Conservation (phyloP, 106 monocot genomes). For the Apostasia ramifera region DNA sequence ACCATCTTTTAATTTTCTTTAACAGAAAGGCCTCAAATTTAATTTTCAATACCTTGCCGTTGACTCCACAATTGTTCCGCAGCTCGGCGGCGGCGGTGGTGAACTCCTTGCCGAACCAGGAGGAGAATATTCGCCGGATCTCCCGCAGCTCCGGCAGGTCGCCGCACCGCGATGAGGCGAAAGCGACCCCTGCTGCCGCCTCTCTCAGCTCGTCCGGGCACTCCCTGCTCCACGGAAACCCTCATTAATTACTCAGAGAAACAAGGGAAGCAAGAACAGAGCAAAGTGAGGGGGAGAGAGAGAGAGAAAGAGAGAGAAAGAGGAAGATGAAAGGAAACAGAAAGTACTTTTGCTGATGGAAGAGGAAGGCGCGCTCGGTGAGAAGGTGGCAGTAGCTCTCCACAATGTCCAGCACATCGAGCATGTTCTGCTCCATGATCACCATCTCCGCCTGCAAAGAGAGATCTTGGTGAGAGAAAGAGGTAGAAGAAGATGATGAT, state of each 20-base stretch:
- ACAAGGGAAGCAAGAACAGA: background rate
- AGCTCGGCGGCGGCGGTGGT: conserved; percentile 38
- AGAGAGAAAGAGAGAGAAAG: background rate
- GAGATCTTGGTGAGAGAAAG: background rate
- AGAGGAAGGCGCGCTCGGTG: conserved; percentile 36
- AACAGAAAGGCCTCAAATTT: too few relatives aligned
- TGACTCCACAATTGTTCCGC: conserved; percentile 53
- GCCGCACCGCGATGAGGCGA: conserved; percentile 47
- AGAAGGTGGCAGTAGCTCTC: conserved; percentile 61
- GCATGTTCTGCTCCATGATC: conserved; percentile 74
- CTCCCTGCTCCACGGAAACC: conserved; percentile 23
- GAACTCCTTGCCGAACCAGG: conserved; percentile 60
- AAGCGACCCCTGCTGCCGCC: conserved; percentile 50
- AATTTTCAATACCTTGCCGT: conserved; percentile 28
- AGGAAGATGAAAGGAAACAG: background rate
- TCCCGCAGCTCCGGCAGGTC: conserved; percentile 70
- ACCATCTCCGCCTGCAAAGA: conserved; percentile 53
- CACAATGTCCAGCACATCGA: conserved; percentile 55
- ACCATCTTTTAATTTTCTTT: too few relatives aligned
- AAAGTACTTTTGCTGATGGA: conserved; percentile 45
- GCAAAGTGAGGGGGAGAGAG: background rate
- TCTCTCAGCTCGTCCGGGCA: conserved; percentile 85
- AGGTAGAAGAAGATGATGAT: background rate
- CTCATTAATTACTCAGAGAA: background rate
- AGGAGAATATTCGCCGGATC: conserved; percentile 37